Percentiles rank a stretch among this genome's conserved stretches.
Evolutionary conservation across 306 rosid species (phyloP).

Genomic region (Comarum palustre): DNA sequence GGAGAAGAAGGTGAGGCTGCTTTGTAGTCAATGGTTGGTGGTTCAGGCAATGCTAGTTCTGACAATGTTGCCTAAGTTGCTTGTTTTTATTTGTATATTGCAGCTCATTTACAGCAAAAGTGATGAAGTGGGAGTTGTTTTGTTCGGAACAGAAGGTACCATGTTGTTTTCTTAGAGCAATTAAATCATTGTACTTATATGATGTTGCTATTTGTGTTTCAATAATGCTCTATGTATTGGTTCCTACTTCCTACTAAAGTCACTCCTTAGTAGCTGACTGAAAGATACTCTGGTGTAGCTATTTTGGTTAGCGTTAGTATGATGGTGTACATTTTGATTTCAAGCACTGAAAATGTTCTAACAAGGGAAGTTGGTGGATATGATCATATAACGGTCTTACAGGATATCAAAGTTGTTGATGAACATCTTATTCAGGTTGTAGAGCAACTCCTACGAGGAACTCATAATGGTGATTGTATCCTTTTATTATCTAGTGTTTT

Average conservation of each 20-base stretch:
- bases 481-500: constrained; percentile 16
- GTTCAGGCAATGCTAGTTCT: constrained; percentile 1
- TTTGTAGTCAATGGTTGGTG: not conserved
- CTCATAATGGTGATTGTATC: constrained; percentile 82
- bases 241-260: too few species aligned
- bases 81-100: constrained; percentile 14
- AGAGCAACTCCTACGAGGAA: constrained; percentile 75
- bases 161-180: not conserved
- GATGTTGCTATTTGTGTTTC: not conserved
- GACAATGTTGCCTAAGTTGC: not conserved
- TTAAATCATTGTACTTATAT: not conserved
- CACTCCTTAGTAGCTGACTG: not conserved
- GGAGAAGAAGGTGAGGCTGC: constrained; percentile 56
- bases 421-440: constrained; percentile 63
- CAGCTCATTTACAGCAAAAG: constrained; percentile 60
- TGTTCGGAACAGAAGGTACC: constrained; percentile 79
- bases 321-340: constrained; percentile 4
- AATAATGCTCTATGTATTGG: not conserved
- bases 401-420: constrained; percentile 72
- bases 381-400: constrained; percentile 67
- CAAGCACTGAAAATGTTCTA: constrained; percentile 80
- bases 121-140: constrained; percentile 72
- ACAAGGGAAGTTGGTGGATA: constrained; percentile 87
- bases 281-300: not conserved
- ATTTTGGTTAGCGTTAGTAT: not conserved